These are phyloP conservation scores for Luvunga scandens DNA, from an alignment of 345 rosid genomes.

Conservation along the genomic window DNA sequence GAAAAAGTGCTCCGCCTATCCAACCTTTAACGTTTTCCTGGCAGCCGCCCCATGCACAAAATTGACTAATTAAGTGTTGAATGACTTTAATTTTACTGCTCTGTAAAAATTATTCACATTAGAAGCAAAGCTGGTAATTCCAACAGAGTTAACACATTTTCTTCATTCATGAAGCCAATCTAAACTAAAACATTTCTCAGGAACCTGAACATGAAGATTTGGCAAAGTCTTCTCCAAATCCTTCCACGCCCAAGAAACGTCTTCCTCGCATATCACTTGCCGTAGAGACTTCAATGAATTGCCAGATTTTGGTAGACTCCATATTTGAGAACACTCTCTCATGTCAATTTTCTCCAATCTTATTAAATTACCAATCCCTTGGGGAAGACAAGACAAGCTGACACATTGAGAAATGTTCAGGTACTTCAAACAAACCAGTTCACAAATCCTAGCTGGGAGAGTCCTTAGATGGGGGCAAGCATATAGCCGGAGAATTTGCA, in stretches of 20 bases:
- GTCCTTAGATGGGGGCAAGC: slow-evolving; percentile 68
- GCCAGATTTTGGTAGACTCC: slow-evolving; percentile 44
- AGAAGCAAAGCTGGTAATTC: background rate
- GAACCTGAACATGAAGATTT: slow-evolving; percentile 57
- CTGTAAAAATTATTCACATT: slow-evolving; percentile 10
- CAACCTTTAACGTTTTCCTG: background rate
- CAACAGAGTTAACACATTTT: background rate
- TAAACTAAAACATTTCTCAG: slow-evolving; percentile 52
- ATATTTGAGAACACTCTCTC: slow-evolving; percentile 66
- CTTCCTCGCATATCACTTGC: slow-evolving; percentile 68
- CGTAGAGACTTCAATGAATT: slow-evolving; percentile 49
- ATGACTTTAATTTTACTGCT: background rate
- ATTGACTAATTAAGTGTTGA: background rate
- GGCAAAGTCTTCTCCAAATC: slow-evolving; percentile 41
- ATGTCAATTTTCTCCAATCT: slow-evolving; percentile 84
- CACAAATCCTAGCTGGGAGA: slow-evolving; percentile 59
- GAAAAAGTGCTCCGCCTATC: too few relatives aligned
- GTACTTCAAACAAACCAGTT: slow-evolving; percentile 53
- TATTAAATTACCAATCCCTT: slow-evolving; percentile 46
- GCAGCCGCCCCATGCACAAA: background rate
- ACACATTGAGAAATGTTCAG: slow-evolving; percentile 81
- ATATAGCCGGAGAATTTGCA: slow-evolving; percentile 58
- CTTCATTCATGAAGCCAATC: slow-evolving; percentile 73
- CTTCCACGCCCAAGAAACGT: slow-evolving; percentile 58
- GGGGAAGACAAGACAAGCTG: slow-evolving; percentile 55